These are phyloP conservation scores for Pisolithus tinctorius DNA, from an alignment of 768 basidiomycete species.

Conservation along the genomic window DNA sequence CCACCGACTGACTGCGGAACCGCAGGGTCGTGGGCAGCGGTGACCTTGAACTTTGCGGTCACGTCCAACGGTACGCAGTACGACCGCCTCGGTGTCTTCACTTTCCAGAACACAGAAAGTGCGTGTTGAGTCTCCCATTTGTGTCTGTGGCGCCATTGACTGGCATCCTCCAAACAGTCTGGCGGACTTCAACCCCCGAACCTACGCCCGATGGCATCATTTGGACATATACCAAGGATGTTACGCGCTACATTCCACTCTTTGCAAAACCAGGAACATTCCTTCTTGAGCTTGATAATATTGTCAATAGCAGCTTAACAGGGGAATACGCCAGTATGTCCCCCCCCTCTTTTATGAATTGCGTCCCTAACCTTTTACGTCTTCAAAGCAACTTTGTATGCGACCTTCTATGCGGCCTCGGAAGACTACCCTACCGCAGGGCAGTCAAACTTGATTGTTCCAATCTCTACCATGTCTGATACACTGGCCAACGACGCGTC, in stretches of 20 bases:
- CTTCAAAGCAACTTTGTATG: conserved; percentile 52
- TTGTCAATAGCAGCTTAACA: conserved; percentile 48
- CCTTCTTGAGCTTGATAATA: conserved; percentile 68
- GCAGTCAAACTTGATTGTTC: conserved; percentile 59
- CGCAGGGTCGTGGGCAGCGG: conserved; percentile 65
- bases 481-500: conserved; percentile 66
- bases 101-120: conserved; percentile 77
- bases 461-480: conserved; percentile 59
- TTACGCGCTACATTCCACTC: conserved; percentile 63
- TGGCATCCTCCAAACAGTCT: conserved; percentile 36
- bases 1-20: conserved; percentile 69
- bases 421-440: conserved; percentile 47
- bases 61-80: conserved; percentile 75
- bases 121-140: conserved; percentile 13
- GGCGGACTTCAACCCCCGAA: conserved; percentile 78
- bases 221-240: conserved; percentile 75
- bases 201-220: conserved; percentile 65
- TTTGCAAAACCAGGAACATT: conserved; percentile 64
- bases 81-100: conserved; percentile 66
- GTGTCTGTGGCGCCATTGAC: background rate
- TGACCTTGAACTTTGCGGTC: conserved; percentile 72
- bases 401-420: conserved; percentile 67
- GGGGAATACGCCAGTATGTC: conserved; percentile 64
- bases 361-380: background rate
- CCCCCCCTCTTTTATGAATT: background rate